A percentile compares a stretch with the other conserved stretches of the same genome.
Evolutionary conservation across 345 rosid genomes (phyloP).

Genomic region (Eutrema japonicum): DNA sequence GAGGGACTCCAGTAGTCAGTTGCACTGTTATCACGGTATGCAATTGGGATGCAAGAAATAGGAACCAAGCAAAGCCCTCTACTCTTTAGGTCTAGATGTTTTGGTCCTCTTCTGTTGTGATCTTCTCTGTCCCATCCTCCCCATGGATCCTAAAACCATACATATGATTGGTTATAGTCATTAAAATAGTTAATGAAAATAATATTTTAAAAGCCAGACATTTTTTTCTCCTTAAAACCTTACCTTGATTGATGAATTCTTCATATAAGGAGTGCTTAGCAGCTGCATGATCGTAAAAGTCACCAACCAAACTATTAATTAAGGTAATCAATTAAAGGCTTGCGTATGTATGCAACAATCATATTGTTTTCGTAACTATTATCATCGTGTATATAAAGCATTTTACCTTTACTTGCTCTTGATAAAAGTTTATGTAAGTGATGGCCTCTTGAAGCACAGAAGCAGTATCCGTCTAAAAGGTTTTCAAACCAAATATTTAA

Average conservation of each 20-base stretch:
- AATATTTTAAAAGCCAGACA: neutral
- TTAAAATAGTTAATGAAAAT: neutral
- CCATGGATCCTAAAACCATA: slow-evolving; percentile 66
- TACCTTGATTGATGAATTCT: slow-evolving; percentile 69
- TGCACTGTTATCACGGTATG: slow-evolving; percentile 67
- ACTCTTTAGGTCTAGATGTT: slow-evolving; percentile 60
- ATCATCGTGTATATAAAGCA: neutral
- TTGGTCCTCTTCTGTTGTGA: slow-evolving; percentile 49
- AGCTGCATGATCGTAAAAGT: slow-evolving; percentile 51
- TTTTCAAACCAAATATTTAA: slow-evolving; percentile 13
- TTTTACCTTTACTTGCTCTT: slow-evolving; percentile 83
- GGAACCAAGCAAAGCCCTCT: slow-evolving; percentile 91
- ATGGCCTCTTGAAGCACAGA: slow-evolving; percentile 86
- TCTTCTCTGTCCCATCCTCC: slow-evolving; percentile 67
- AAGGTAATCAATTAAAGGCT: neutral
- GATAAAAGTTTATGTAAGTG: slow-evolving; percentile 72
- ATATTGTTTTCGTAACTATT: neutral
- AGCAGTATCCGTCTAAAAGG: slow-evolving; percentile 85
- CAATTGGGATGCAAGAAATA: slow-evolving; percentile 61
- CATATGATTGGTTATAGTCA: neutral
- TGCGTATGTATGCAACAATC: neutral
- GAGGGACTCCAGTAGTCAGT: slow-evolving; percentile 87
- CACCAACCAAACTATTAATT: slow-evolving; percentile 11
- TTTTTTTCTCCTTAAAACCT: slow-evolving; percentile 13
- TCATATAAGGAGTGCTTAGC: slow-evolving; percentile 78